Evolutionary conservation across 2,329 filamentous ascomycete species (phyloP).

Genomic region (Microdochium bolleyi): DNA sequence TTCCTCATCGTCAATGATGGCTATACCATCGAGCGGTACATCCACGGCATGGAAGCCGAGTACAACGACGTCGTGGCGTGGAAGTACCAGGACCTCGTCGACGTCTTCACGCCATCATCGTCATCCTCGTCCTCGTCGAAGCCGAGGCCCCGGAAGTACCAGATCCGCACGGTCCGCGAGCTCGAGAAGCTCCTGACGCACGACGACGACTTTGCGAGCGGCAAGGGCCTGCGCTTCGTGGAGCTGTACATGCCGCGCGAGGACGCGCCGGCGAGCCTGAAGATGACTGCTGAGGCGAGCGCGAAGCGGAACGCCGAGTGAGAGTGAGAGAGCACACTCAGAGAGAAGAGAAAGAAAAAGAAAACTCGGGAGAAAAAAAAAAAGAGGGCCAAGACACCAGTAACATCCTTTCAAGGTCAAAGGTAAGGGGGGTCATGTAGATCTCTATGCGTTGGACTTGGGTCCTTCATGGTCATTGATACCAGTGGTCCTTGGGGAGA

Average conservation of each 20-base stretch:
- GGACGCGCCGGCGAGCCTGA: slow-evolving; percentile 65
- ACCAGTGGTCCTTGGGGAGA: too few species aligned
- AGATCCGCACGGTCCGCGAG: slow-evolving; percentile 62
- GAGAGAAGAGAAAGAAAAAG: not conserved
- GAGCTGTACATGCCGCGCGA: slow-evolving; percentile 75
- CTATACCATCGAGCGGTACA: slow-evolving; percentile 83
- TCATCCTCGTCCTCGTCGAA: not conserved
- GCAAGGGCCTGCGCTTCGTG: slow-evolving; percentile 57
- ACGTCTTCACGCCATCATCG: slow-evolving; percentile 38
- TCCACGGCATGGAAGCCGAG: slow-evolving; percentile 69
- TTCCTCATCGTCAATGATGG: slow-evolving; percentile 85
- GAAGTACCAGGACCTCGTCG: slow-evolving; percentile 62
- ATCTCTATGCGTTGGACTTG: too few species aligned
- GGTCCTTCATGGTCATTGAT: too few species aligned
- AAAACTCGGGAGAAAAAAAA: not conserved
- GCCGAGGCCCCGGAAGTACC: slow-evolving; percentile 26
- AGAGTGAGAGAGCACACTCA: not conserved
- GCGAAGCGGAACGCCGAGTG: slow-evolving; percentile 54
- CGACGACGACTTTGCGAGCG: slow-evolving; percentile 54
- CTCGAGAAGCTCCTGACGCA: slow-evolving; percentile 53
- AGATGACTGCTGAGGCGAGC: slow-evolving; percentile 62
- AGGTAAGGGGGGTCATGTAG: too few species aligned
- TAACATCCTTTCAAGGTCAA: too few species aligned
- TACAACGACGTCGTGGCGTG: slow-evolving; percentile 80
- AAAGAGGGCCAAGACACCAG: not conserved